These are phyloP conservation scores for Penicillium sp. DNA, from an alignment of 2,329 filamentous ascomycete species.

Conservation along the genomic window DNA sequence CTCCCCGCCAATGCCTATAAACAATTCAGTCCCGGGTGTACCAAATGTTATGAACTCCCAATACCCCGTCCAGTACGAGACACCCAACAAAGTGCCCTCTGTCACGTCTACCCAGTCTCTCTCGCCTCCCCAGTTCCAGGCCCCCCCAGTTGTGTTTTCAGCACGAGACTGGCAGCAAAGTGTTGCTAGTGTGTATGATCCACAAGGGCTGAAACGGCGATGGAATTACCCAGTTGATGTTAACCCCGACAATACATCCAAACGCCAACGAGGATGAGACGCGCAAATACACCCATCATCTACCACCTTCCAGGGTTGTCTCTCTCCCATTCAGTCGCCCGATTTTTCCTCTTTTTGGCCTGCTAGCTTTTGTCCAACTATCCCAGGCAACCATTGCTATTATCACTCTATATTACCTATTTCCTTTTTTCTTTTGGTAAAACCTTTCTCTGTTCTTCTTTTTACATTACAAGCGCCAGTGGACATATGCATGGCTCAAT, in stretches of 20 bases:
- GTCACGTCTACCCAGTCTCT: constrained; percentile 33
- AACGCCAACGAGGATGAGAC: constrained; percentile 34
- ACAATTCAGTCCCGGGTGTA: constrained; percentile 28
- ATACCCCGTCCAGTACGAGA: constrained; percentile 37
- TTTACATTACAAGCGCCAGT: background rate
- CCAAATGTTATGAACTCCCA: constrained; percentile 29
- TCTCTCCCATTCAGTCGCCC: background rate
- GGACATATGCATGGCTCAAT: background rate
- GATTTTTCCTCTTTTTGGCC: background rate
- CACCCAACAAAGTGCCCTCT: constrained; percentile 29
- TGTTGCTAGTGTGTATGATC: constrained; percentile 49
- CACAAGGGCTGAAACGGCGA: constrained; percentile 45
- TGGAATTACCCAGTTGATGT: constrained; percentile 43
- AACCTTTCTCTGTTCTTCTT: background rate
- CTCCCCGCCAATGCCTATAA: constrained; percentile 42
- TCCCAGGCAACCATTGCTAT: background rate
- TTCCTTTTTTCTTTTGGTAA: background rate
- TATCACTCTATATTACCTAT: background rate
- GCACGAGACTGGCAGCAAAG: constrained; percentile 50
- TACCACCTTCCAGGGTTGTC: background rate
- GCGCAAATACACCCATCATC: background rate
- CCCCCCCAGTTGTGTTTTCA: constrained; percentile 41
- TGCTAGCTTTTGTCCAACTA: background rate
- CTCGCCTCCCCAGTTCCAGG: constrained; percentile 34
- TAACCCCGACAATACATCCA: constrained; percentile 27